Base-by-base conservation (phyloP, 306 rosid species). In the Trichosanthes cucumerina region DNA sequence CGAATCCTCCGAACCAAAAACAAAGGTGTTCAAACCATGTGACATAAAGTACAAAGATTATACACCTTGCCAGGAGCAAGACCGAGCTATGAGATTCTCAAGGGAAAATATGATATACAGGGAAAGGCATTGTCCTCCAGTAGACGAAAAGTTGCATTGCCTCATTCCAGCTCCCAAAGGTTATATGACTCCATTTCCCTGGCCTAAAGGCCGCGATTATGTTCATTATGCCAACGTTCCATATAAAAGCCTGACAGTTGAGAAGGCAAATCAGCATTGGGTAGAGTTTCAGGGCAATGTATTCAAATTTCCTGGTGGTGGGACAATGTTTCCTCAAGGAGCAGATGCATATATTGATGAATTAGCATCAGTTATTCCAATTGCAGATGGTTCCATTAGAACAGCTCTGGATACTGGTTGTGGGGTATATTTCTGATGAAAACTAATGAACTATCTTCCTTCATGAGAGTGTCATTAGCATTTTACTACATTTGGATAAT, bases 11-110 rank as follows among this genome's bases (percentile, higher is more conserved):
- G 85, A 82, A 79, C 90, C 91, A 7, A 92, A 91, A 86, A 81
- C 82, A 69, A 85, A 88, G 85, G 58, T 80, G 76, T 90, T 92
- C 83, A 88, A 96, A 86, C 86, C 97, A 15, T 96, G 99, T 76
- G 96, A 90, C 80, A 72, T 76, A 13, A 66, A 83, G 79, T 89
- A 82, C 63, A 76, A 78, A 36, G 99, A 96, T 87, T 92, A 96
- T 79, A 96, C 99, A 21, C 99, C 99, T 80, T 96, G 99, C 86
- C 99, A 96, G 74, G 98, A 96, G 78, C 99, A 96, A 86, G 98
- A 92, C 81, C 89, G 91, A 71, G 99, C 99, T 52, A 95, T 96
- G 99, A 83, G 36, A 56, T 96, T 92, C 88, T 93, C 99, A 0
- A 96, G 99, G 84, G 98, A 92, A 66, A 89, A 92, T 85, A 96